Percentiles rank a stretch among this genome's conserved stretches.
These are phyloP conservation scores for Neurospora sp. DNA, from an alignment of 495 filamentous ascomycete genomes.

Conservation along the genomic window DNA sequence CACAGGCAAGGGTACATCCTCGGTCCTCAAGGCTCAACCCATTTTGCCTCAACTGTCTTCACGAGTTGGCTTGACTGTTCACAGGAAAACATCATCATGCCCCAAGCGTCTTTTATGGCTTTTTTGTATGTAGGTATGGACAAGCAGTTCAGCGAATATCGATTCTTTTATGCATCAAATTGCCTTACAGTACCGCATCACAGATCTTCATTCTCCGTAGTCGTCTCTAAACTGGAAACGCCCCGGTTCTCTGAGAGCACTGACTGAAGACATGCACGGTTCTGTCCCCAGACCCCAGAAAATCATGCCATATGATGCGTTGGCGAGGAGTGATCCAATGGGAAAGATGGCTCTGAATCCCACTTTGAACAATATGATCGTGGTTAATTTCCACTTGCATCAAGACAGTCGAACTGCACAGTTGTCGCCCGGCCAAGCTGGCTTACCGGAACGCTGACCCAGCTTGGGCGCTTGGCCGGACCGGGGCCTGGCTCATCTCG, in stretches of 20 bases:
- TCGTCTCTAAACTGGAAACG: background rate
- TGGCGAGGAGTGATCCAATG: too few relatives aligned
- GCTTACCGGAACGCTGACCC: background rate
- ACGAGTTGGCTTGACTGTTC: background rate
- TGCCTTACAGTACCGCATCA: background rate
- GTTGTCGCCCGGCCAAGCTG: background rate
- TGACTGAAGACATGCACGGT: background rate
- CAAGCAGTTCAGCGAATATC: background rate
- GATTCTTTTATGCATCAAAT: background rate
- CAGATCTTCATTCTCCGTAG: background rate
- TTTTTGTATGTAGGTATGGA: background rate
- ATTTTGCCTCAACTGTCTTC: background rate
- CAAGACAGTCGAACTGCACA: background rate
- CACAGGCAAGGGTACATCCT: background rate
- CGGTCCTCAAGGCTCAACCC: background rate
- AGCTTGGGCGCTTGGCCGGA: background rate
- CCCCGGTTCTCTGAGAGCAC: background rate
- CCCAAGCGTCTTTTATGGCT: background rate
- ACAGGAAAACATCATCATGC: background rate
- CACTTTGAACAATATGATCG: background rate
- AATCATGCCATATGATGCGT: background rate
- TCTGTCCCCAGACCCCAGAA: background rate
- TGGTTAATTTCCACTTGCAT: background rate
- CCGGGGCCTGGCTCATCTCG: background rate
- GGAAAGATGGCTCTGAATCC: too few relatives aligned